Base-by-base conservation (phyloP, 2,329 filamentous ascomycete species). In the Aspergillus niger region DNA sequence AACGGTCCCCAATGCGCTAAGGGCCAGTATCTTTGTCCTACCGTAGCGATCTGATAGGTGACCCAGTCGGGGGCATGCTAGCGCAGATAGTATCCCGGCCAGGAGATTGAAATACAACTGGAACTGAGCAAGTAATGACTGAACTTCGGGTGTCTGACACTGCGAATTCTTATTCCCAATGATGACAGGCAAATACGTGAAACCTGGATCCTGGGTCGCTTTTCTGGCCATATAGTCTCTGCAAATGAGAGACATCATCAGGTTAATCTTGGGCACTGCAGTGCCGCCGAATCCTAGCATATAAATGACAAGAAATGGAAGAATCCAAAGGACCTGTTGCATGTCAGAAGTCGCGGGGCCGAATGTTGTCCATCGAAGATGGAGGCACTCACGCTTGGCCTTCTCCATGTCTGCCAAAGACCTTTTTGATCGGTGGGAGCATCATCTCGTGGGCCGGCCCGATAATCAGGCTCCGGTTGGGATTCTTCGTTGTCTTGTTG, bases 11-110 rank as follows among this genome's bases (percentile, higher is more conserved):
- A 85, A 77, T 2, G 91, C 91, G 3, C 90, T 86, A 32, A 94
- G 72, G 8, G 89, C 85, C 69, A 98, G 85, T 55, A 97, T 79
- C 51, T 80, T 85, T 59, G 88, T 91, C 44, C 95, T 86, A 26
- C 95, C 95, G 74, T 91, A 91, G 22, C 92, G 86, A 78, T 99
- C 95, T 0, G 93, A 97, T 15, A 97, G 77, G 2, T 90, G 85
- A 0, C 95, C 95, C 3, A 98, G 79, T 67, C 90, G 91, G 0
- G 95, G 95, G 30, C 90, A 90, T 15, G 88, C 88, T 55, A 97
- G 79, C 7, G 93, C 92, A 61, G 92, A 91, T 8, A 97, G 78
- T 1, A 90, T 78, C 0, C 95, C 95, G 3, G 87, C 85, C 50
- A 90, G 83, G 24, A 98, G 80, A 66, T 85, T 91, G 65, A 91